phyloP scores from a whole-genome alignment of 2,329 filamentous ascomycete genomes.

The Samsoniella hepiali region DNA sequence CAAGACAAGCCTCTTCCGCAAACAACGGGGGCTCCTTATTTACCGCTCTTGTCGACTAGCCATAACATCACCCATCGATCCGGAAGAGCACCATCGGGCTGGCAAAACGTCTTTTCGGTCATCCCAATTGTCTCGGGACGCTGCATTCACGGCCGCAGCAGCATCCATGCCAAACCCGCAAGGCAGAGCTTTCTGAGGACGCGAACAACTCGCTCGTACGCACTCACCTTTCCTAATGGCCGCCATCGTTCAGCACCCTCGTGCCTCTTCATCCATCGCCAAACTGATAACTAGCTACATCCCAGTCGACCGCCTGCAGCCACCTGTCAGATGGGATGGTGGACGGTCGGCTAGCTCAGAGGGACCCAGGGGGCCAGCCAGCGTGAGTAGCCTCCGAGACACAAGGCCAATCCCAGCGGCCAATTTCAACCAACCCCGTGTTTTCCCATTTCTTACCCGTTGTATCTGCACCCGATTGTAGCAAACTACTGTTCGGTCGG shows the following conservation, averaged over 20 bases:
- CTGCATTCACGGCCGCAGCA: background rate
- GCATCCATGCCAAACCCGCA: background rate
- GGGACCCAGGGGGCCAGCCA: background rate
- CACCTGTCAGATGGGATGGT: slow-evolving; percentile 16
- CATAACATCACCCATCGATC: background rate
- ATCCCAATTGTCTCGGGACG: background rate
- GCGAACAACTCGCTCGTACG: background rate
- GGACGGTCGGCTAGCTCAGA: background rate
- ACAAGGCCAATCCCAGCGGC: background rate
- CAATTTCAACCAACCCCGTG: background rate
- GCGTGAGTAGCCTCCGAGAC: background rate
- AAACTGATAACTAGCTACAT: too few species aligned
- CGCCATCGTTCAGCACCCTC: background rate
- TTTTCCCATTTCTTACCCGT: background rate
- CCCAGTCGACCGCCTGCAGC: background rate
- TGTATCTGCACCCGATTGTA: too few species aligned
- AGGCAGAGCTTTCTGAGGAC: background rate
- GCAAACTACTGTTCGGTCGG: too few species aligned
- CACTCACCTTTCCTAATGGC: background rate
- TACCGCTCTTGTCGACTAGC: background rate
- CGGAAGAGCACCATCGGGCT: background rate
- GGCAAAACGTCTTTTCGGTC: background rate
- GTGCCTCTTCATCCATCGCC: background rate
- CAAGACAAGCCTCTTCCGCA: slow-evolving; percentile 13
- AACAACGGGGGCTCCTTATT: slow-evolving; percentile 8